These are phyloP conservation scores for Pythium phragmitis DNA, from an alignment of 352 stramenopile genomes.

Conservation along the genomic window DNA sequence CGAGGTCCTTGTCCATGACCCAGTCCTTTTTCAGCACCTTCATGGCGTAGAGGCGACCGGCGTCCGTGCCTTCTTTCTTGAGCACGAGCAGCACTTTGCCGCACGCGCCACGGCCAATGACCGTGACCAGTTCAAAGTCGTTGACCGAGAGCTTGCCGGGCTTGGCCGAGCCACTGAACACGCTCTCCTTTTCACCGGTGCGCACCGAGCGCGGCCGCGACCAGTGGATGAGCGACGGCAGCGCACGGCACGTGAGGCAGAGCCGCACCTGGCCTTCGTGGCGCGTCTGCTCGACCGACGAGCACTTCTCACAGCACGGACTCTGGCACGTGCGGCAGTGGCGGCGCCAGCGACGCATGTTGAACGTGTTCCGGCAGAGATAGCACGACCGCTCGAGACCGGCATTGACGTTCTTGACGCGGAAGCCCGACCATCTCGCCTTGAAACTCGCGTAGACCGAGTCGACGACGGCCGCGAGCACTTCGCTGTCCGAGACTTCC, in stretches of 20 bases:
- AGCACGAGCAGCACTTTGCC: conserved; percentile 69
- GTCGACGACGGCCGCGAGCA: conserved; percentile 49
- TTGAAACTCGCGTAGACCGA: conserved; percentile 72
- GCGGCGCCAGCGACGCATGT: conserved; percentile 70
- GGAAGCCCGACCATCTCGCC: conserved; percentile 70
- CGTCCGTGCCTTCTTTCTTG: conserved; percentile 65
- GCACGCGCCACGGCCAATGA: conserved; percentile 69
- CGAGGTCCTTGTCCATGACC: conserved; percentile 81
- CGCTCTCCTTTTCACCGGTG: conserved; percentile 66
- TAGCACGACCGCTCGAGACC: conserved; percentile 74
- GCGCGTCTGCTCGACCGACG: conserved; percentile 56
- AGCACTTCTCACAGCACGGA: conserved; percentile 69
- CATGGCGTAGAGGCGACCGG: conserved; percentile 66
- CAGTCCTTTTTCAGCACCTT: conserved; percentile 82
- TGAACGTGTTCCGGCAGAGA: conserved; percentile 61
- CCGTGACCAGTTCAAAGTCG: conserved; percentile 72
- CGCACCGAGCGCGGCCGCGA: conserved; percentile 60
- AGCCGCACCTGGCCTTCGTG: conserved; percentile 66
- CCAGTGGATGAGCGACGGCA: conserved; percentile 72
- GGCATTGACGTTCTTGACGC: conserved; percentile 67
- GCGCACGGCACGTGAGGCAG: conserved; percentile 51
- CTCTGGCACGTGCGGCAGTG: conserved; percentile 74
- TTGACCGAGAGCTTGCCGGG: conserved; percentile 74
- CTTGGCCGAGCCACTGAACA: conserved; percentile 62
- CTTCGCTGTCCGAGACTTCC: conserved; percentile 44